Evolutionary conservation across 2,329 filamentous ascomycete species (phyloP), one percentile per base, ranked within the genome.

Genomic region (Fusarium sp.): DNA sequence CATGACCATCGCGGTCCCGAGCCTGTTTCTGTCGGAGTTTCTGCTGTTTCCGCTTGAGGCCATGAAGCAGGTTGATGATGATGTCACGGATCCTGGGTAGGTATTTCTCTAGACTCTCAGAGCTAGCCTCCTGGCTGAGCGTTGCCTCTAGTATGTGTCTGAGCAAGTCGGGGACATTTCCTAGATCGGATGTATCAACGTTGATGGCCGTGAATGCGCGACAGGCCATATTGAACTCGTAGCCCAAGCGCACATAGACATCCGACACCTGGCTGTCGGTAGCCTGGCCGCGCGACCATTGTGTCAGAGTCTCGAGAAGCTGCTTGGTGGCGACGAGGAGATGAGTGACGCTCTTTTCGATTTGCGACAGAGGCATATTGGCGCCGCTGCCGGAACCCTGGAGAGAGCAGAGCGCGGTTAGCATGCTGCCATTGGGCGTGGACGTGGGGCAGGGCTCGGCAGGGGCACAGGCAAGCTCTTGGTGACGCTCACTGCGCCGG

Each of bases 171-270:
- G 96, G 96, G 3, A 99, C 96, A 76, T 98, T 98, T 66, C 96
- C 96, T 14, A 99, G 88, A 82, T 99, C 96, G 29, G 91, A 90
- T 2, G 95, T 98, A 79, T 99, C 96, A 72, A 99, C 96, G 71
- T 97, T 96, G 79, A 99, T 99, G 67, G 95, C 94, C 78, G 94
- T 94, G 84, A 99, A 99, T 70, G 96, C 96, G 64, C 96, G 93
- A 83, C 96, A 98, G 31, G 96, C 96, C 86, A 99, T 96, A 84
- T 99, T 99, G 88, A 99, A 99, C 84, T 99, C 96, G 84, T 99
- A 99, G 55, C 96, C 96, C 70, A 99, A 86, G 70, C 96, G 93
- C 69, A 99, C 96, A 81, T 99, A 99, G 77, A 99, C 96, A 82
- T 99, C 96, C 14, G 96, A 98, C 68, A 99, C 96, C 81, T 98